Percentiles rank a stretch among this genome's conserved stretches.
Evolutionary conservation across 768 basidiomycete species (phyloP).

Genomic region (Cystofilobasidium ferigula): DNA sequence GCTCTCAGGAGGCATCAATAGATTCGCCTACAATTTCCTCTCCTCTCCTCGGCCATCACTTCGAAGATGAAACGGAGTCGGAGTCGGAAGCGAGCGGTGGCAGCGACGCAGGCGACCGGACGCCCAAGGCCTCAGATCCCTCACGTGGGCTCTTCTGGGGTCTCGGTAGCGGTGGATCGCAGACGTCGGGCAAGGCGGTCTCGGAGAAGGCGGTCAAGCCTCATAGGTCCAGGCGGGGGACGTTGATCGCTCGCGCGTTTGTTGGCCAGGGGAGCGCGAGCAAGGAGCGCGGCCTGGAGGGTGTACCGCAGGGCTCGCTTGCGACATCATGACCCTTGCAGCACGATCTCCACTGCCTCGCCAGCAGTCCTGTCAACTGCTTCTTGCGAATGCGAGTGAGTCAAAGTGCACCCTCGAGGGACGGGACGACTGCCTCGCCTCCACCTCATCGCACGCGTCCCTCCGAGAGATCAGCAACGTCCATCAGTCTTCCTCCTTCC

Average conservation of each 20-base stretch:
- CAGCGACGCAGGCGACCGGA: conserved; percentile 11
- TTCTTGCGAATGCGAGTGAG: too few relatives aligned
- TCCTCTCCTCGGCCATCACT: too few relatives aligned
- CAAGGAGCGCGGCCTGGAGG: neutral
- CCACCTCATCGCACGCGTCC: neutral
- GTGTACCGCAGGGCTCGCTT: neutral
- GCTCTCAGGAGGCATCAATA: too few relatives aligned
- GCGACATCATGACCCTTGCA: neutral
- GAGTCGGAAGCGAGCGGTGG: neutral
- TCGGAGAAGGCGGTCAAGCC: conserved; percentile 4
- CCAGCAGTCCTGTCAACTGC: too few relatives aligned
- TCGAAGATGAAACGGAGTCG: neutral
- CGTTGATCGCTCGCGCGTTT: conserved; percentile 1
- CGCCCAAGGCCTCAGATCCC: conserved; percentile 3
- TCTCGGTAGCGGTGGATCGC: neutral
- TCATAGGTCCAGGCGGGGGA: neutral
- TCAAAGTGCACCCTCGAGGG: too few relatives aligned
- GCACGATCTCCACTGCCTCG: too few relatives aligned
- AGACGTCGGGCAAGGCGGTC: neutral
- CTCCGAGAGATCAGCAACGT: neutral
- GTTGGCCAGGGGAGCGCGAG: neutral
- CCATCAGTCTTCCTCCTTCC: neutral
- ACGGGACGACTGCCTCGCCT: too few relatives aligned
- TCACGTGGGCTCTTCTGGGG: conserved; percentile 18
- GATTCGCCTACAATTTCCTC: too few relatives aligned